phyloP scores from a whole-genome alignment of 2,329 filamentous ascomycete genomes.

The Cordyceps tenuipes region DNA sequence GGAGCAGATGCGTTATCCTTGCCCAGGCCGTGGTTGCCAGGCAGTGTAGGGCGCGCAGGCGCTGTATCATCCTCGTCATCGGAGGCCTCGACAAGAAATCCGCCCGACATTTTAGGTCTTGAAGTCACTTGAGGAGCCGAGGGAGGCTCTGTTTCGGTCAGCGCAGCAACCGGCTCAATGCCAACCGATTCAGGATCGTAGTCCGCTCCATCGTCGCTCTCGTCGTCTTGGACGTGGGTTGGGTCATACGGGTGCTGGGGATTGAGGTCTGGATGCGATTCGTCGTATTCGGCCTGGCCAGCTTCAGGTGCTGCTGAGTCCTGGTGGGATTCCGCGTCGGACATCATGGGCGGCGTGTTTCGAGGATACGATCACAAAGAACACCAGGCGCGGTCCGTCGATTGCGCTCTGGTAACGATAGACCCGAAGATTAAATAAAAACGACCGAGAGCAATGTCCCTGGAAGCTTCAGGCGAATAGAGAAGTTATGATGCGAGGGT shows the following conservation, averaged over 20 bases:
- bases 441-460: no score
- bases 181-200: conserved; percentile 51
- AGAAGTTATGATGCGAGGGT: no score
- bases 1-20: conserved; percentile 9
- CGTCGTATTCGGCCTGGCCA: conserved; percentile 47
- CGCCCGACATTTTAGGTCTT: conserved; percentile 53
- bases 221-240: conserved; percentile 41
- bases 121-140: conserved; percentile 14
- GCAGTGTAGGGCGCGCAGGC: conserved; percentile 1
- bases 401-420: no score
- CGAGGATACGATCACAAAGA: no score
- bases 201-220: conserved; percentile 45
- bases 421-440: no score
- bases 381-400: no score
- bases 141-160: conserved; percentile 6
- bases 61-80: conserved; percentile 32
- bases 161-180: conserved; percentile 24
- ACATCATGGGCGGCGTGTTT: conserved; percentile 23
- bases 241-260: conserved; percentile 37
- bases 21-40: conserved; percentile 12
- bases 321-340: conserved; percentile 38
- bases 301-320: conserved; percentile 48
- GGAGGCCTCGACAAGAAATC: conserved; percentile 52
- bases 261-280: conserved; percentile 45
- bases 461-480: no score